Conservation (phyloP, 2,329 filamentous ascomycete genomes). For the Sclerotinia subarctica region DNA sequence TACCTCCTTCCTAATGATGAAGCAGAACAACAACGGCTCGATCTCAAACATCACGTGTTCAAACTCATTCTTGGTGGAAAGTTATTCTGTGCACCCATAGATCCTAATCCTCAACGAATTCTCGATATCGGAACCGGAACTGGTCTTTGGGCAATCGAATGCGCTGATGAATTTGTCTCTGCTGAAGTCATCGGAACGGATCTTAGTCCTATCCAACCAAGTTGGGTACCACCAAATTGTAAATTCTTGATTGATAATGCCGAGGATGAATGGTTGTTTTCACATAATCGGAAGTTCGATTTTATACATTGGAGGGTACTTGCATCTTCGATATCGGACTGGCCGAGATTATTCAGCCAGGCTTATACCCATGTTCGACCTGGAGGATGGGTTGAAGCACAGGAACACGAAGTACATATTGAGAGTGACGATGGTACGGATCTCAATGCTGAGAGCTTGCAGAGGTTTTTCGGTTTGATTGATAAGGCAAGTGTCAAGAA, state of each 20-base stretch:
- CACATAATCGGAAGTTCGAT: slow-evolving; percentile 51
- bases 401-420: slow-evolving; percentile 52
- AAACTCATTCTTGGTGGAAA: slow-evolving; percentile 28
- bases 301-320: slow-evolving; percentile 59
- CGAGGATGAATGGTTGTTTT: slow-evolving; percentile 52
- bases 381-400: slow-evolving; percentile 54
- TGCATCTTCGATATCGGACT: slow-evolving; percentile 55
- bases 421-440: slow-evolving; percentile 45
- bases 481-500: slow-evolving; percentile 45
- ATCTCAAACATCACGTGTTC: slow-evolving; percentile 45
- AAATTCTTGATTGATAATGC: slow-evolving; percentile 65
- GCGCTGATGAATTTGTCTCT: slow-evolving; percentile 49
- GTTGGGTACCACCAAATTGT: slow-evolving; percentile 55
- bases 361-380: slow-evolving; percentile 50
- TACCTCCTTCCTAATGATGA: slow-evolving; percentile 62
- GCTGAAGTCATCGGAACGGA: slow-evolving; percentile 53
- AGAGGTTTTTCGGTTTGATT: slow-evolving; percentile 48
- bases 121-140: slow-evolving; percentile 59
- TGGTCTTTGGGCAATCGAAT: slow-evolving; percentile 58
- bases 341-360: slow-evolving; percentile 48
- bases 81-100: slow-evolving; percentile 53
- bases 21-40: slow-evolving; percentile 55
- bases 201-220: slow-evolving; percentile 57
- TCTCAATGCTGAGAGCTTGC: slow-evolving; percentile 43
- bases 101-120: slow-evolving; percentile 47